Evolutionary conservation across 805 yeast species (phyloP), one percentile per base, ranked within the genome.

Genomic region (Lipomyces yamadae): DNA sequence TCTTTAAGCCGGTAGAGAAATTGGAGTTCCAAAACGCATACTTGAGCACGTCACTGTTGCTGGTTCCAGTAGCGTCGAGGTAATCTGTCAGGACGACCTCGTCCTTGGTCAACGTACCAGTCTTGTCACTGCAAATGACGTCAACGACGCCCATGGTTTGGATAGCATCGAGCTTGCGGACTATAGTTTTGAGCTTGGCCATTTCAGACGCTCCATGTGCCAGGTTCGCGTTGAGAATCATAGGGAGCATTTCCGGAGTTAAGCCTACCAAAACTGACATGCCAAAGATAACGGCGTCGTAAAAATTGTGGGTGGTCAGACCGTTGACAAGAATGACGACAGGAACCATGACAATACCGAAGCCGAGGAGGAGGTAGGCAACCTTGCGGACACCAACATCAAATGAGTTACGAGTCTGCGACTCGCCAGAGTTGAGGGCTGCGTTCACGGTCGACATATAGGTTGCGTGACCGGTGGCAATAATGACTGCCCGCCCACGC

Each of bases 71-170:
- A 15, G 71, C 45, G 48, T 68, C 71, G 24, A 34, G 37, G 2
- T 34, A 34, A 8, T 68, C 65, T 30, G 67, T 64, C 39, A 68
- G 64, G 53, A 68, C 71, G 35, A 68, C 71, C 37, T 68, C 71
- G 37, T 68, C 71, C 64, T 66, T 79, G 33, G 88, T 85, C 58
- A 85, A 61, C 74, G 82, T 79, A n/a, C 82, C 82, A 78, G 86
- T 65, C 80, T 83, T 71, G 83, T 84, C 77, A 76, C 81, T 61
- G 85, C 87, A 76, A 78, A 83, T 34, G 37, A 34, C 37, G 37
- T 34, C 37, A 34, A 34, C 37, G 8, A 34, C 37, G 37, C 37
- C 11, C 52, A 45, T 15, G 6, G 52, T 45, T 45, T 86, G 71
- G 48, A 68, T 68, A 18, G 71, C 70, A 34, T 68, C 71, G 4